Evolutionary conservation across 2,329 filamentous ascomycete species (phyloP).

Genomic region (Malbranchea zuffiana): DNA sequence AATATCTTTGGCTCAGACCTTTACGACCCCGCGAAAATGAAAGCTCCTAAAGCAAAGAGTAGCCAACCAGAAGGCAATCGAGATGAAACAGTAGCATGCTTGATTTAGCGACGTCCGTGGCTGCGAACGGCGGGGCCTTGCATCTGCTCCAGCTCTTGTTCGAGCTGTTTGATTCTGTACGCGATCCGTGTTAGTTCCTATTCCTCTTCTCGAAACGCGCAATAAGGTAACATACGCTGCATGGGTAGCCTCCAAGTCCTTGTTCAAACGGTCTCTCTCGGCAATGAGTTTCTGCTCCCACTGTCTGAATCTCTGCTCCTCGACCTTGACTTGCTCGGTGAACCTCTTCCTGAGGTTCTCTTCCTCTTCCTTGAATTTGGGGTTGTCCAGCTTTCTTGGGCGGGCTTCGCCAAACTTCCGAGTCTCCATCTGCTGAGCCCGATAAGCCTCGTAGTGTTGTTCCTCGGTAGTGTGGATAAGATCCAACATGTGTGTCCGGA

Average conservation of each 20-base stretch:
- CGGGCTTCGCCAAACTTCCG: slow-evolving; percentile 97
- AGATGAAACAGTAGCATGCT: slow-evolving; percentile 1
- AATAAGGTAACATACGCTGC: slow-evolving; percentile 46
- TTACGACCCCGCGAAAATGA: slow-evolving; percentile 21
- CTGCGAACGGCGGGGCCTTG: slow-evolving; percentile 83
- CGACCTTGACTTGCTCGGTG: slow-evolving; percentile 99
- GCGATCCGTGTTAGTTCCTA: slow-evolving; percentile 26
- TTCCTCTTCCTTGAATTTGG: slow-evolving; percentile 99
- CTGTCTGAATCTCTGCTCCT: slow-evolving; percentile 97
- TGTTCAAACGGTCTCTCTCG: slow-evolving; percentile 97
- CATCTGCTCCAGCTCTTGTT: slow-evolving; percentile 85
- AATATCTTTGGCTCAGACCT: slow-evolving; percentile 2
- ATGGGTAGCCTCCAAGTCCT: slow-evolving; percentile 96
- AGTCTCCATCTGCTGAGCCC: slow-evolving; percentile 98
- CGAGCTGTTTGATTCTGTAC: slow-evolving; percentile 44
- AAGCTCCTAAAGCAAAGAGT: slow-evolving; percentile 31
- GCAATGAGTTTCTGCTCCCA: slow-evolving; percentile 99
- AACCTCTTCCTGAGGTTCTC: slow-evolving; percentile 97
- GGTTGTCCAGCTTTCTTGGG: slow-evolving; percentile 96
- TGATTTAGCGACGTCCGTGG: slow-evolving; percentile 74
- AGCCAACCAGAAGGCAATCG: slow-evolving; percentile 25
- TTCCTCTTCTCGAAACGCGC: neutral
- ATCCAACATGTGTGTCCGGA: slow-evolving; percentile 98
- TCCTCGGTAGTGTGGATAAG: slow-evolving; percentile 99
- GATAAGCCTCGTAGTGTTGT: slow-evolving; percentile 98